A percentile compares a stretch with the other conserved stretches of the same genome.
Conservation (phyloP, 129 eudicot species). For the Flaveria linearis region DNA sequence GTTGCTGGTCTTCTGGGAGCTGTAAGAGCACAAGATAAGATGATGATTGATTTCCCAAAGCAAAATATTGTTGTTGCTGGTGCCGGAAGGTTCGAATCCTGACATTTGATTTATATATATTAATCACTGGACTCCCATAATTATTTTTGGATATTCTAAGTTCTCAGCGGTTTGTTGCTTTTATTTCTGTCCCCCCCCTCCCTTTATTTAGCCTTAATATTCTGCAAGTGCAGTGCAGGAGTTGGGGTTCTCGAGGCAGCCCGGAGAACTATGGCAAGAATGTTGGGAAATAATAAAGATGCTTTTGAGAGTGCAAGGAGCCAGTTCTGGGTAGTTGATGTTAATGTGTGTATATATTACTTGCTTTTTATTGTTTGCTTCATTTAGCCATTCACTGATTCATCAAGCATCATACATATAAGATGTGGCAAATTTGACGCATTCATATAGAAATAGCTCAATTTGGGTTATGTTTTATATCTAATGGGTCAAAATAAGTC, state of each 20-base stretch:
- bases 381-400: background rate
- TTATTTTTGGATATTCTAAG: background rate
- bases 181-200: background rate
- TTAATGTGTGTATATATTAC: conserved; percentile 50
- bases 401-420: background rate
- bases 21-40: conserved; percentile 92
- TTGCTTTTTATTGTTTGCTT: background rate
- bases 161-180: background rate
- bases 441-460: conserved; percentile 12
- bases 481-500: background rate
- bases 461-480: background rate
- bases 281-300: conserved; percentile 72
- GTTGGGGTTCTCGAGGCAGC: conserved; percentile 94
- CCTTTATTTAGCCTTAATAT: conserved; percentile 7
- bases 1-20: too few relatives aligned
- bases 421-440: background rate
- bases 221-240: conserved; percentile 71
- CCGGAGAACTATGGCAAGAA: conserved; percentile 97
- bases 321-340: conserved; percentile 98
- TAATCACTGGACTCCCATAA: background rate
- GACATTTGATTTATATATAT: background rate
- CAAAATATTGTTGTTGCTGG: conserved; percentile 93
- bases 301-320: conserved; percentile 89
- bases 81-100: conserved; percentile 69
- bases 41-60: conserved; percentile 90